Evolutionary conservation across 306 rosid species (phyloP).

Genomic region (Spatholobus suberectus): DNA sequence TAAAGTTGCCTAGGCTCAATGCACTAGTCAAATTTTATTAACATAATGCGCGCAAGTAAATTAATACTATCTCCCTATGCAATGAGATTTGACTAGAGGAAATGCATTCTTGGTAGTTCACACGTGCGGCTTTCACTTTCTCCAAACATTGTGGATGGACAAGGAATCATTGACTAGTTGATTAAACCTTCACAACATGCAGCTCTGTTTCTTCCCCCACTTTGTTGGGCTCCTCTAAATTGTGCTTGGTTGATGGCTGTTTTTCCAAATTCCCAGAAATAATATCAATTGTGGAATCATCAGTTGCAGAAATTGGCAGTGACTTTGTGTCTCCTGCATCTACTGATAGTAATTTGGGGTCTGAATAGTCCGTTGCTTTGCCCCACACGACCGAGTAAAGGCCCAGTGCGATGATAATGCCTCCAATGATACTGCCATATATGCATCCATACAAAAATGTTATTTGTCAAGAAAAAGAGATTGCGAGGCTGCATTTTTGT

Average conservation of each 20-base stretch:
- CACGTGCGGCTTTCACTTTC: background rate
- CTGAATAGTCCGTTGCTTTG: slow-evolving; percentile 64
- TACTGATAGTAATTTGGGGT: background rate
- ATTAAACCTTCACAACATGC: background rate
- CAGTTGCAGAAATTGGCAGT: slow-evolving; percentile 2
- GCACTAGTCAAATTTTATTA: too few species aligned
- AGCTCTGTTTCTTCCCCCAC: background rate
- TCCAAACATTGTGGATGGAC: background rate
- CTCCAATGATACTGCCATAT: slow-evolving; percentile 66
- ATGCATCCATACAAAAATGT: background rate
- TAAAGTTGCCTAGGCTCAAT: background rate
- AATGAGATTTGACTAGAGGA: background rate
- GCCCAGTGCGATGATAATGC: slow-evolving; percentile 60
- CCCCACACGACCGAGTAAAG: slow-evolving; percentile 83
- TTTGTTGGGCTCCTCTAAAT: slow-evolving; percentile 20
- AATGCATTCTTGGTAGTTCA: background rate
- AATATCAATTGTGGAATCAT: slow-evolving; percentile 10
- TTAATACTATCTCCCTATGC: background rate
- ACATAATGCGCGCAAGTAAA: too few species aligned
- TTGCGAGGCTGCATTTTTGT: too few species aligned
- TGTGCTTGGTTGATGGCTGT: background rate
- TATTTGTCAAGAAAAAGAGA: too few species aligned
- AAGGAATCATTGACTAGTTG: background rate
- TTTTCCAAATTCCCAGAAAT: background rate
- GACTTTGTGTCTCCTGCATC: slow-evolving; percentile 12